Evolutionary conservation across 1,139 yeast species (phyloP).

Genomic region (Meyerozyma sp.): DNA sequence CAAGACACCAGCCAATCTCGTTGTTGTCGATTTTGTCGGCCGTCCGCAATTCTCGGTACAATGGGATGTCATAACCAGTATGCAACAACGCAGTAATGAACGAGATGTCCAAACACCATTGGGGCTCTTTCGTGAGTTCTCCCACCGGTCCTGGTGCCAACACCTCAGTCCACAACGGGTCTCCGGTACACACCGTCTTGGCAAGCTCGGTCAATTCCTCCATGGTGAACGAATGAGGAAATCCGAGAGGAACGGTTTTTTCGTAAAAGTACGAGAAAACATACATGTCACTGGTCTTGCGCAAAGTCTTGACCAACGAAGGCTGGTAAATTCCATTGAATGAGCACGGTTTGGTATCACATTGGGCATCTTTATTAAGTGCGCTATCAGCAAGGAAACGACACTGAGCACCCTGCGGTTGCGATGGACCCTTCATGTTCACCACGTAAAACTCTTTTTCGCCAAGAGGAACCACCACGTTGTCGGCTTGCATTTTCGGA

Average conservation of each 20-base stretch:
- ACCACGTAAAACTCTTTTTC: constrained; percentile 52
- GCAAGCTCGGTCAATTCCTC: constrained; percentile 81
- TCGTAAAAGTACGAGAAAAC: constrained; percentile 94
- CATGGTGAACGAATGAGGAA: constrained; percentile 85
- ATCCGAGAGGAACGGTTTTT: constrained; percentile 86
- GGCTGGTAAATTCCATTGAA: constrained; percentile 98
- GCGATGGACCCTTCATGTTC: constrained; percentile 66
- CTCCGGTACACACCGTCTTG: constrained; percentile 79
- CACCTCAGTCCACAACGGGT: constrained; percentile 60
- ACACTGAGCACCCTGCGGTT: constrained; percentile 61
- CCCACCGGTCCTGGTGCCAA: constrained; percentile 61
- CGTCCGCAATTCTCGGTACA: constrained; percentile 81
- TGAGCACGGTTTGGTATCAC: constrained; percentile 78
- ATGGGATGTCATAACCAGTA: constrained; percentile 93
- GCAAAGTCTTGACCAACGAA: constrained; percentile 71
- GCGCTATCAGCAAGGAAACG: constrained; percentile 76
- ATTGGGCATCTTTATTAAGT: constrained; percentile 75
- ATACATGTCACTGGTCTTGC: constrained; percentile 66
- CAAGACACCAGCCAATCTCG: constrained; percentile 97
- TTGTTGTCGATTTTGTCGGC: constrained; percentile 84
- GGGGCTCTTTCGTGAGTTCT: constrained; percentile 70
- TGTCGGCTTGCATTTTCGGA: constrained; percentile 54
- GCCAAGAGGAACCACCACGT: constrained; percentile 52
- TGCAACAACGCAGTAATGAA: constrained; percentile 87
- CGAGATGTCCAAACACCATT: constrained; percentile 89